A percentile compares a stretch with the other conserved stretches of the same genome.
Conservation (phyloP, 306 rosid genomes). For the Parietaria judaica region DNA sequence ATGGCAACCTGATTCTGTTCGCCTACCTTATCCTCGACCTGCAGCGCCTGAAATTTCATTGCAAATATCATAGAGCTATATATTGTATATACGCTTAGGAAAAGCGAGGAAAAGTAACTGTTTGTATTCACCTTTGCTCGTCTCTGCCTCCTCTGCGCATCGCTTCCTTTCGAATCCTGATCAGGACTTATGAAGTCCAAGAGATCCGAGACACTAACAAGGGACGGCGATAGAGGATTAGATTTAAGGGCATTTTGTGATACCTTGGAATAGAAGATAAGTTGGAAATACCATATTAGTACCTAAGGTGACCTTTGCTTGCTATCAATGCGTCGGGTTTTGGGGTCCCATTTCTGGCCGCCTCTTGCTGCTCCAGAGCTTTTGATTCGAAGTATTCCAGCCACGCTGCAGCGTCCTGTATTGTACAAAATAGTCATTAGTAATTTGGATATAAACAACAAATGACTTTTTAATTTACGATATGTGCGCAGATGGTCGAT, state of each 20-base stretch:
- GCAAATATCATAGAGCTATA: not conserved
- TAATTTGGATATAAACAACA: no score
- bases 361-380: slow-evolving; percentile 95
- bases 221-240: slow-evolving; percentile 23
- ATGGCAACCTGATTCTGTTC: slow-evolving; percentile 31
- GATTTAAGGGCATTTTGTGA: slow-evolving; percentile 19
- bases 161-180: slow-evolving; percentile 54
- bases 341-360: slow-evolving; percentile 85
- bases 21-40: slow-evolving; percentile 34
- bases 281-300: slow-evolving; percentile 64
- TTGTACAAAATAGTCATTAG: slow-evolving; percentile 1
- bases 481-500: no score
- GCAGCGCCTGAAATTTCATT: slow-evolving; percentile 44
- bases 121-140: slow-evolving; percentile 60
- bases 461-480: not conserved
- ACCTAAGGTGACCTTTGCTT: slow-evolving; percentile 99
- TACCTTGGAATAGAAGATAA: slow-evolving; percentile 36
- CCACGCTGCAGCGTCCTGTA: slow-evolving; percentile 98
- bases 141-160: slow-evolving; percentile 69
- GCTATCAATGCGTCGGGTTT: slow-evolving; percentile 86
- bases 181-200: slow-evolving; percentile 88
- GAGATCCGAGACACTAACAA: slow-evolving; percentile 92
- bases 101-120: not conserved
- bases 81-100: not conserved
- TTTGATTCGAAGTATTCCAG: slow-evolving; percentile 92